Conservation (phyloP, 306 rosid genomes). For the Pueraria montana region DNA sequence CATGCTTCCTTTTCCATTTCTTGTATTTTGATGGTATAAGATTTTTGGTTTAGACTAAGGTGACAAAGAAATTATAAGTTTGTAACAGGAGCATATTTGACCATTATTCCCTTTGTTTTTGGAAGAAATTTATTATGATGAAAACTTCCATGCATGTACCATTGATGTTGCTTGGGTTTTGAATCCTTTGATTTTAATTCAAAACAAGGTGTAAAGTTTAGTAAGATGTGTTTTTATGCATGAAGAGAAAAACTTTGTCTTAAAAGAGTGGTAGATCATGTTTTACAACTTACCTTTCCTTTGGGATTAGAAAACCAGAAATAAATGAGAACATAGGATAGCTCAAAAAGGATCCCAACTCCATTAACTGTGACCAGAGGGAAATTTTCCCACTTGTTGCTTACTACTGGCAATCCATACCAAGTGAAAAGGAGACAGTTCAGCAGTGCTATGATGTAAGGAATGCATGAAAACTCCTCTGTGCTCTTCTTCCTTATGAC, state of each 20-base stretch:
- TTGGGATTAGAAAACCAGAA: constrained; percentile 65
- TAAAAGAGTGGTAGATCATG: constrained; percentile 2
- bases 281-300: constrained; percentile 64
- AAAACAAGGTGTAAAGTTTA: constrained; percentile 27
- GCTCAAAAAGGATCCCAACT: constrained; percentile 72
- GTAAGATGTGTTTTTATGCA: constrained; percentile 30
- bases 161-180: constrained; percentile 43
- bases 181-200: constrained; percentile 2
- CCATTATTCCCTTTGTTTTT: background rate
- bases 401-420: constrained; percentile 87
- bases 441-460: constrained; percentile 68
- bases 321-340: constrained; percentile 71
- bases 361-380: constrained; percentile 80
- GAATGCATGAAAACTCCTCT: constrained; percentile 82
- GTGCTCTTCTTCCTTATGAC: constrained; percentile 76
- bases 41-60: background rate
- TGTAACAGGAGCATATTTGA: background rate
- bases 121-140: background rate
- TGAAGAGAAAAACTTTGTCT: constrained; percentile 46
- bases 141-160: background rate
- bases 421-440: constrained; percentile 83
- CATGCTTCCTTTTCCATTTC: too few relatives aligned
- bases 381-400: constrained; percentile 79
- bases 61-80: background rate
- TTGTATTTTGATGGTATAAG: background rate